Evolutionary conservation across 2,329 filamentous ascomycete genomes (phyloP), one percentile per base, ranked within the genome.

Genomic region (Herpotrichia juniperi): DNA sequence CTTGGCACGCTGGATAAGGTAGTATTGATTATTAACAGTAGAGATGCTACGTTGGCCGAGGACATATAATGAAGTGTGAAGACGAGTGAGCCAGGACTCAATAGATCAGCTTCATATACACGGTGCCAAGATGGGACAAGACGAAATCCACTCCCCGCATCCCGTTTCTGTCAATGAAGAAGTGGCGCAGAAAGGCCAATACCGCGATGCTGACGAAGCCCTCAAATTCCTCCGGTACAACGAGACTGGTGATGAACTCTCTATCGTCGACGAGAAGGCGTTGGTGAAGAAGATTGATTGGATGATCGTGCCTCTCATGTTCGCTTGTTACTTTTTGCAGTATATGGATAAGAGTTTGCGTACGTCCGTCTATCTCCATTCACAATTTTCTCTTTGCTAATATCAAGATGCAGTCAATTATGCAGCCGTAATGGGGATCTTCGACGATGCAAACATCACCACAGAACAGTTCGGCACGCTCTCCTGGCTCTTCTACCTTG

Each of bases 341-440:
- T 64, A 62, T 48, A 49, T 64, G 4, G 61, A 64, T 40, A 64
- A 64, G 40, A 55, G 54, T 30, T 45, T 63, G 14, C 39, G 61
- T 62, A 53, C 40, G 55, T 45, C 14, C 17, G 39, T 35, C 11
- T 37, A 2, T 14, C 14, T 14, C 21, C 1, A 40, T 9, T 12
- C n/a, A 3, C 1, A 25, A 3, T 11, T 34, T 28, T 42, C 7
- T n/a, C 19, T 39, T 31, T 35, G 11, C 40, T 39, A 12, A 45
- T 37, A 31, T 5, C 11, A 6, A 37, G 4, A 5, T 14, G 7
- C 9, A 54, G 57, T 58, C 4, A 61, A 61, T 37, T 61, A 61
- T 25, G 85, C 86, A 0, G 85, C 86, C 17, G 84, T 88, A 44
- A 87, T 88, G 51, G 84, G 84, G 1, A 82, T 89, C 53, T 76